phyloP scores from a whole-genome alignment of 306 rosid genomes.

The Prosopis cineraria region DNA sequence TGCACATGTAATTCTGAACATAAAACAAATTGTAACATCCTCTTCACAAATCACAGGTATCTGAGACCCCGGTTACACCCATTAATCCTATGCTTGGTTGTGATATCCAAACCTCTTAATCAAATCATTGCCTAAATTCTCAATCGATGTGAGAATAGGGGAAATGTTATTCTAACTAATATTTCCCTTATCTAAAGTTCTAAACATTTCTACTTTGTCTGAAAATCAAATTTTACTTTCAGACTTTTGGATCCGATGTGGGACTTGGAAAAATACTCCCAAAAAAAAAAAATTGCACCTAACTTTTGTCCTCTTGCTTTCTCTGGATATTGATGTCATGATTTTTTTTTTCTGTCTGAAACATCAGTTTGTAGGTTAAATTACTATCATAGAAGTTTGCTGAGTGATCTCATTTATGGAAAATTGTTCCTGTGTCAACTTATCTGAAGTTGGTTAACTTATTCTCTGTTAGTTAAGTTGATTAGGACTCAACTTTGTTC shows the following conservation, averaged over 20 bases:
- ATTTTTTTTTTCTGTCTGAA: conserved; percentile 12
- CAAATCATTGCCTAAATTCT: background rate
- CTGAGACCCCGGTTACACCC: background rate
- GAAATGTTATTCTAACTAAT: background rate
- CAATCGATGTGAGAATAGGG: background rate
- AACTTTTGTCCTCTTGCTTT: background rate
- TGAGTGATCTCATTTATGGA: conserved; percentile 12
- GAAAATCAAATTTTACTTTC: background rate
- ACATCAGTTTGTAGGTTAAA: conserved; percentile 15
- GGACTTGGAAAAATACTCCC: background rate
- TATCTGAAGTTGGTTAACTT: too few species aligned
- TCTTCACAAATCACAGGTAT: background rate
- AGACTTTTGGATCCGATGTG: background rate
- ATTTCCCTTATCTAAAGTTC: background rate
- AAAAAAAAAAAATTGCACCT: background rate
- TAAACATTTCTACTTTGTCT: background rate
- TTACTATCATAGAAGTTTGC: background rate
- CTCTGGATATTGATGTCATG: background rate
- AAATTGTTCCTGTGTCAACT: conserved; percentile 3
- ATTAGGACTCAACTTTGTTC: too few species aligned
- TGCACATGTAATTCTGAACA: background rate
- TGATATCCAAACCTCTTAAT: background rate
- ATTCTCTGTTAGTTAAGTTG: too few species aligned
- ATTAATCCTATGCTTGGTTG: background rate
- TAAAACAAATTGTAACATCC: background rate